A percentile compares a stretch with the other conserved stretches of the same genome.
Conservation (phyloP, 2,329 filamentous ascomycete species). For the Graphiopsis chlorocephala region DNA sequence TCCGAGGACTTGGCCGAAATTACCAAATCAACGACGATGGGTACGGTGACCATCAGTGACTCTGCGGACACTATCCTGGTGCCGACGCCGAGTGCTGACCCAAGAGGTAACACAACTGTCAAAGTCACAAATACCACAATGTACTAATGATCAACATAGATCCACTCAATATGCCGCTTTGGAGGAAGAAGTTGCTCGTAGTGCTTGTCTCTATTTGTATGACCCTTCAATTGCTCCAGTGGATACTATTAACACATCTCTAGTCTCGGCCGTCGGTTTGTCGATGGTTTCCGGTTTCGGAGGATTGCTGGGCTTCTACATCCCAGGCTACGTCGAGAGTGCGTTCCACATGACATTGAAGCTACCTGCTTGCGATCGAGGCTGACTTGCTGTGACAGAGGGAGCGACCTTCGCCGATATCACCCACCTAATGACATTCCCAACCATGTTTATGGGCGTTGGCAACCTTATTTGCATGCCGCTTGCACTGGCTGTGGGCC, state of each 20-base stretch:
- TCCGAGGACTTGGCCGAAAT: background rate
- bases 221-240: background rate
- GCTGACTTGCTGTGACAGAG: constrained; percentile 5
- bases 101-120: constrained; percentile 24
- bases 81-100: constrained; percentile 32
- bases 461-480: constrained; percentile 38
- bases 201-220: constrained; percentile 31
- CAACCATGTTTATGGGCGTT: constrained; percentile 30
- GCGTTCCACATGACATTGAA: background rate
- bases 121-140: background rate
- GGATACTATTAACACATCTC: constrained; percentile 5
- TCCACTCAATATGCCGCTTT: constrained; percentile 32
- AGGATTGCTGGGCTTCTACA: constrained; percentile 42
- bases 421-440: constrained; percentile 36
- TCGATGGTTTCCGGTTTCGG: constrained; percentile 43
- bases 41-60: constrained; percentile 33
- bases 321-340: constrained; percentile 37
- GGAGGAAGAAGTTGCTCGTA: constrained; percentile 32
- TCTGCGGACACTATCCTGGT: constrained; percentile 28
- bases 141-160: constrained; percentile 21
- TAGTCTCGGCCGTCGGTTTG: constrained; percentile 42
- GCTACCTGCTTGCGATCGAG: background rate
- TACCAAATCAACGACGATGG: constrained; percentile 23
- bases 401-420: constrained; percentile 42
- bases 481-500: constrained; percentile 34